A percentile compares a stretch with the other conserved stretches of the same genome.
Conservation (phyloP, 2,329 filamentous ascomycete species). For the Colletotrichum sp. region DNA sequence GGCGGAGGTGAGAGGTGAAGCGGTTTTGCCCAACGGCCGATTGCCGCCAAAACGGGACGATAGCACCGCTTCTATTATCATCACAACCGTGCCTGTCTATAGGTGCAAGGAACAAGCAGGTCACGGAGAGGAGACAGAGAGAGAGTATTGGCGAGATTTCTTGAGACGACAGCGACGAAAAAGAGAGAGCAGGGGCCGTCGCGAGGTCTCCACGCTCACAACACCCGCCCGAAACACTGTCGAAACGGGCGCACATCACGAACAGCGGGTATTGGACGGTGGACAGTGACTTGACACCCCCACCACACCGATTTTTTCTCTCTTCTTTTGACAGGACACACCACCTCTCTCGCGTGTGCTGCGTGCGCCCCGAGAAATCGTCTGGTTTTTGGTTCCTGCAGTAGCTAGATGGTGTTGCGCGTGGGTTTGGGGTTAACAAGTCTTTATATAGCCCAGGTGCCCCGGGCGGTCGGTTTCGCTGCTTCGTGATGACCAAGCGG, state of each 20-base stretch:
- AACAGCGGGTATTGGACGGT: background rate
- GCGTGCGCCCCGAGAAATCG: background rate
- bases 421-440: background rate
- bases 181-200: background rate
- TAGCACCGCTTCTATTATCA: background rate
- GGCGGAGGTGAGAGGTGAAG: background rate
- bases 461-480: background rate
- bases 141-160: background rate
- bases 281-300: background rate
- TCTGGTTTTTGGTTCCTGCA: background rate
- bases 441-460: background rate
- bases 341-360: background rate
- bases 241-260: conserved; percentile 11
- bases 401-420: background rate
- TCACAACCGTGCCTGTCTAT: background rate
- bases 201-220: background rate
- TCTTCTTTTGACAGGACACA: background rate
- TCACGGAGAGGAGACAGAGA: background rate
- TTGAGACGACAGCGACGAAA: background rate
- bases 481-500: background rate
- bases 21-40: background rate
- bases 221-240: conserved; percentile 16
- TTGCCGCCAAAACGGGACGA: background rate
- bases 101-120: background rate
- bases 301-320: background rate